Conservation (phyloP, 371 early-diverging fungal genomes). For the Coemansia linderi region DNA sequence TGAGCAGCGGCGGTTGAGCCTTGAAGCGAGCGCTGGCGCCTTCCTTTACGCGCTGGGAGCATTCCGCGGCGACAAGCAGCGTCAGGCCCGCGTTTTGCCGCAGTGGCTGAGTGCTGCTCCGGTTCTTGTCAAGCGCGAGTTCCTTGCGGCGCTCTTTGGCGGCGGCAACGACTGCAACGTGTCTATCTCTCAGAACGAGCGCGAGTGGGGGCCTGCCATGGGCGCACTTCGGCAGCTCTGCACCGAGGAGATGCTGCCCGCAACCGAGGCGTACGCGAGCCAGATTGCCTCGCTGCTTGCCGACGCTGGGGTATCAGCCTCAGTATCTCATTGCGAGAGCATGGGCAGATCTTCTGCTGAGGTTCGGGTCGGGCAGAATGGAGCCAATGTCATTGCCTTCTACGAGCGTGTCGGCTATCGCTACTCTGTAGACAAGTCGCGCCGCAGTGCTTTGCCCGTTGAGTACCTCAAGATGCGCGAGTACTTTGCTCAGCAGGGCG, state of each 20-base stretch:
- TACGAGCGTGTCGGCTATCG: constrained; percentile 31
- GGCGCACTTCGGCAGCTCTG: constrained; percentile 7
- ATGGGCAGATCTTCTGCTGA: not conserved
- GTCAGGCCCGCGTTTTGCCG: constrained; percentile 5
- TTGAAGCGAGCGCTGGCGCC: constrained; percentile 1
- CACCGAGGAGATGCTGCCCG: constrained; percentile 5
- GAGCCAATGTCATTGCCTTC: constrained; percentile 16
- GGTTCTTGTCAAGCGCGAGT: constrained; percentile 27
- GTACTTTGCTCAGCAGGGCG: constrained; percentile 5
- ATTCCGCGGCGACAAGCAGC: constrained; percentile 6
- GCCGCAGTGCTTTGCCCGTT: constrained; percentile 21
- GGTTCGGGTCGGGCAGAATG: constrained; percentile 3
- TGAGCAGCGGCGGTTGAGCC: constrained; percentile 7
- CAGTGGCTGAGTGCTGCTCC: constrained; percentile 28
- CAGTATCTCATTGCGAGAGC: not conserved
- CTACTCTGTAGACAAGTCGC: constrained; percentile 18
- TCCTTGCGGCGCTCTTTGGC: constrained; percentile 24
- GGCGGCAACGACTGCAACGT: not conserved
- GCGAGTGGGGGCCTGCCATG: constrained; percentile 15
- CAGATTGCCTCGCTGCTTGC: constrained; percentile 22
- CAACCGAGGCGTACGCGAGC: constrained; percentile 14
- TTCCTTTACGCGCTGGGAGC: constrained; percentile 18
- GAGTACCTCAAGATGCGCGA: constrained; percentile 27
- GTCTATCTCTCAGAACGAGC: constrained; percentile 12
- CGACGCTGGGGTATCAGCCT: constrained; percentile 16